A percentile compares a stretch with the other conserved stretches of the same genome.
These are phyloP conservation scores for Pseudogymnoascus sp. DNA, from an alignment of 2,329 filamentous ascomycete species.

Conservation along the genomic window DNA sequence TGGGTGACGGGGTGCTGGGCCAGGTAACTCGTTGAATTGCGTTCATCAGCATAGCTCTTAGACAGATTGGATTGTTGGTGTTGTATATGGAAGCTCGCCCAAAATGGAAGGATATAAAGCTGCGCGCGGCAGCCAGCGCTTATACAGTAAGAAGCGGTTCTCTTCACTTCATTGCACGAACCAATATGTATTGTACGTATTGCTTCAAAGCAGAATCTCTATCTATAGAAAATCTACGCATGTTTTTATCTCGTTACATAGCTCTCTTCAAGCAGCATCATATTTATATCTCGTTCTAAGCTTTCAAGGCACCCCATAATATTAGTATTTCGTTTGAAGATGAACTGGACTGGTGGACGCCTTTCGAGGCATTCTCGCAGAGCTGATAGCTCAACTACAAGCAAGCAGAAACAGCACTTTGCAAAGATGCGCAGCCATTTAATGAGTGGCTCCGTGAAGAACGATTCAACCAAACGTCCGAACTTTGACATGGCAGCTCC, in stretches of 20 bases:
- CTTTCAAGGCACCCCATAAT: neutral
- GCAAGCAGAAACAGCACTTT: slow-evolving; percentile 44
- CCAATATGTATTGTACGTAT: neutral
- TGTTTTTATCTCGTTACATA: neutral
- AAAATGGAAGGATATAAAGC: neutral
- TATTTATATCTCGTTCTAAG: neutral
- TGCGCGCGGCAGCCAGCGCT: slow-evolving; percentile 6
- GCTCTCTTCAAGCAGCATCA: neutral
- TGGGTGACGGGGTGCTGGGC: neutral
- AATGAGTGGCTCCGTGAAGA: slow-evolving; percentile 26
- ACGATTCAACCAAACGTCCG: slow-evolving; percentile 26
- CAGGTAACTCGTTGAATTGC: neutral
- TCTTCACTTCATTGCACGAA: neutral
- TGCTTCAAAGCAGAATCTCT: neutral
- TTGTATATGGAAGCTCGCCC: neutral
- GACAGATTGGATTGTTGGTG: neutral
- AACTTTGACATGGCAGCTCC: slow-evolving; percentile 17
- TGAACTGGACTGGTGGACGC: slow-evolving; percentile 48
- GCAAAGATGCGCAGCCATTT: slow-evolving; percentile 37
- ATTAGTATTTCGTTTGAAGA: slow-evolving; percentile 21
- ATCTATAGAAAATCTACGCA: neutral
- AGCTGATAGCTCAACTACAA: slow-evolving; percentile 31
- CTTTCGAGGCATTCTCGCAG: slow-evolving; percentile 38
- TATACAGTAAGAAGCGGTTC: neutral
- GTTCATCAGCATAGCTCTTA: neutral